A percentile compares a stretch with the other conserved stretches of the same genome.
Conservation (phyloP, 2,329 filamentous ascomycete species). For the Aureobasidium subglaciale region DNA sequence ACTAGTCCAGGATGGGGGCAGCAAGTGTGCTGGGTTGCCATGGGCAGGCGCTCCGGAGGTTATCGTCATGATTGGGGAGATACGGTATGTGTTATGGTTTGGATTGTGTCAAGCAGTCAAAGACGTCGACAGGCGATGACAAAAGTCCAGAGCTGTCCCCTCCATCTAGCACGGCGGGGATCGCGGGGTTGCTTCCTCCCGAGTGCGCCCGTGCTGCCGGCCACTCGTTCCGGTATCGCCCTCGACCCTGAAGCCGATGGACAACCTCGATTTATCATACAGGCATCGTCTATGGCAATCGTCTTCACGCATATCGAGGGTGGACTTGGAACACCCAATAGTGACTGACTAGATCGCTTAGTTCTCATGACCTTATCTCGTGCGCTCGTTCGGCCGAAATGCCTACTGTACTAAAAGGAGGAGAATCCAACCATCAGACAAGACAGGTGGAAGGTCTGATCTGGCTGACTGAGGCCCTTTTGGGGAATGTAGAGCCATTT, state of each 20-base stretch:
- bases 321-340: too few species aligned
- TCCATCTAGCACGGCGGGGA: neutral
- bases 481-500: too few species aligned
- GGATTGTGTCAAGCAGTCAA: neutral
- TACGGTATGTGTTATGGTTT: neutral
- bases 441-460: too few species aligned
- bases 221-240: neutral
- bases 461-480: too few species aligned
- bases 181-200: neutral
- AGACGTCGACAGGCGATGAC: neutral
- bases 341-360: too few species aligned
- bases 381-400: too few species aligned
- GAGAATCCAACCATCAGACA: neutral
- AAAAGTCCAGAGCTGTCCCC: neutral
- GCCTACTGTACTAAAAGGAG: neutral
- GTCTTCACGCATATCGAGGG: neutral
- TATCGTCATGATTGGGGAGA: constrained; percentile 24
- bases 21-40: constrained; percentile 61
- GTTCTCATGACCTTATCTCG: too few species aligned
- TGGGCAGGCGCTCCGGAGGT: constrained; percentile 49
- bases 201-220: neutral
- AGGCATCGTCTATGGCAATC: too few species aligned
- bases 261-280: neutral
- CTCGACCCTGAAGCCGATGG: neutral
- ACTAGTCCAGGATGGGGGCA: constrained; percentile 78